Evolutionary conservation across 257 asterid genomes (phyloP), one percentile per base, ranked within the genome.

Genomic region (Fraxinus americana): DNA sequence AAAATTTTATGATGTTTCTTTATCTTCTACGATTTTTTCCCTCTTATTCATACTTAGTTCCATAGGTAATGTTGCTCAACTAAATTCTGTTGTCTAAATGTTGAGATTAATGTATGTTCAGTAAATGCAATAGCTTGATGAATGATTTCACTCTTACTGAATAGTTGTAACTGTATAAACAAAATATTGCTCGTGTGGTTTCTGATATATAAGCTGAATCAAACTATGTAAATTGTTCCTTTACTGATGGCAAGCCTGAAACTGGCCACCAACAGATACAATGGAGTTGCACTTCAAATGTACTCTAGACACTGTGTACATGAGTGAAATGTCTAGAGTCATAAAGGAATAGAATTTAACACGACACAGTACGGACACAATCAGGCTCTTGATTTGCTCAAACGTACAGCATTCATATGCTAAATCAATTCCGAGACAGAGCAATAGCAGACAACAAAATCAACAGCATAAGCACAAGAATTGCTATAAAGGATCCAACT

Each of bases 401-500:
- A 69, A 36, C 14, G 59, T 29, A 30, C 7, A n/a, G 17, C 27
- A 29, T 57, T 32, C 69, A 39, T 13, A 21, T 27, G 54, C 23
- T 32, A 30, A 4, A 70, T 86, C 73, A 89, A 29, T 70, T 38
- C 43, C 87, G 80, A 36, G 94, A 85, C 73, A 91, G 86, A 30
- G 97, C 85, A 67, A 88, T 39, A 29, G 96, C 91, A 27, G 96
- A 89, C 71, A 93, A 43, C 34, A 86, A 54, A 13, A 89, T 82
- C 72, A 91, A 75, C 74, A 90, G 79, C 84, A 93, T 69, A 12
- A 93, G 86, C 76, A 90, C 79, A 74, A 90, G 83, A 81, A 84
- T 80, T 43, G 85, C 94, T 7, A 90, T 74, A 84, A 86, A 93
- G 1, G 98, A 87, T 74, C 96, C 97, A 63, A 89, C 96, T 41